A percentile compares a stretch with the other conserved stretches of the same genome.
These are phyloP conservation scores for Platismatia glauca DNA, from an alignment of 495 filamentous ascomycete species.

Conservation along the genomic window DNA sequence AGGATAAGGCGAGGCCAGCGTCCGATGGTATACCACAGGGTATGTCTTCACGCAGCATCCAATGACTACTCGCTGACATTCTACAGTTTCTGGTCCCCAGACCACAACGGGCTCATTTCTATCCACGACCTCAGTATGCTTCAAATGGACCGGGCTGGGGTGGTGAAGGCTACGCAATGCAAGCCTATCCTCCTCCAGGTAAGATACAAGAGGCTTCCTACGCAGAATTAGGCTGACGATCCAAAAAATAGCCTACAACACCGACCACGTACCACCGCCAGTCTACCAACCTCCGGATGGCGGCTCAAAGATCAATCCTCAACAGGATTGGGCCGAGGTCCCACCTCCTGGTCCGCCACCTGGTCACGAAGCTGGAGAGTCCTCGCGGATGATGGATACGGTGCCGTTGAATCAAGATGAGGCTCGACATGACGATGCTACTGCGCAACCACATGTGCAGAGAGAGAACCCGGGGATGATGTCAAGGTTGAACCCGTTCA, in stretches of 20 bases:
- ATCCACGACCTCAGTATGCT: constrained; percentile 35
- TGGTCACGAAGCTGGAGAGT: constrained; percentile 7
- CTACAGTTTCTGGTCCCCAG: constrained; percentile 56
- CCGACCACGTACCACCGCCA: constrained; percentile 40
- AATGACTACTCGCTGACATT: constrained; percentile 6
- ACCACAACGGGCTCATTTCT: constrained; percentile 41
- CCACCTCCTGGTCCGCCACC: constrained; percentile 21
- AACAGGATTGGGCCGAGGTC: constrained; percentile 31
- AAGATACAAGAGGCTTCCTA: background rate
- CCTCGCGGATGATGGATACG: constrained; percentile 10
- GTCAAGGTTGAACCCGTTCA: constrained; percentile 17
- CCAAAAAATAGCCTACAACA: constrained; percentile 35
- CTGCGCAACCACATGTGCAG: constrained; percentile 6
- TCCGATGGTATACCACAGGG: constrained; percentile 60
- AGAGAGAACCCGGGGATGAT: constrained; percentile 2
- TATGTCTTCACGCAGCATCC: constrained; percentile 29
- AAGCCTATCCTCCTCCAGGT: constrained; percentile 44
- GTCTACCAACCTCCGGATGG: constrained; percentile 46
- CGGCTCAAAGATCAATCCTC: constrained; percentile 48
- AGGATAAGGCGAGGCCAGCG: constrained; percentile 51
- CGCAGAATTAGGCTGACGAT: background rate
- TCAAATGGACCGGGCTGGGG: constrained; percentile 34
- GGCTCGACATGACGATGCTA: background rate
- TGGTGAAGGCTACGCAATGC: constrained; percentile 46
- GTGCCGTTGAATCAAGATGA: constrained; percentile 11